Conservation (phyloP, 108 stramenopile species). For the Skeletonema costatum region DNA sequence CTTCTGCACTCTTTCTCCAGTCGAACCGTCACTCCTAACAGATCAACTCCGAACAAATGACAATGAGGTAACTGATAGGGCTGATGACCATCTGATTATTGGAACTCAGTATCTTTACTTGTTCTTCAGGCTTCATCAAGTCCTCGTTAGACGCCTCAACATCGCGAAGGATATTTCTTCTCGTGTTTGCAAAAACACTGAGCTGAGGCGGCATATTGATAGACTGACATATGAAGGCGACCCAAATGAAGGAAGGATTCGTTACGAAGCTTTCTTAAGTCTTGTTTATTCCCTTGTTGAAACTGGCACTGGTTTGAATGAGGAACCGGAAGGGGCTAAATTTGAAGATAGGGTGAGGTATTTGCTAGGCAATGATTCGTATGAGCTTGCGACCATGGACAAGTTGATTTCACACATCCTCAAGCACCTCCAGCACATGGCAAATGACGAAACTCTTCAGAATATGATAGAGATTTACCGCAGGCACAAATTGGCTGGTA, state of each 20-base stretch:
- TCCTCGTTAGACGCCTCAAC: slow-evolving; percentile 75
- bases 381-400: slow-evolving; percentile 91
- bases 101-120: slow-evolving; percentile 90
- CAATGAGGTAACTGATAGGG: slow-evolving; percentile 55
- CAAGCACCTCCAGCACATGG: slow-evolving; percentile 86
- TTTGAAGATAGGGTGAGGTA: slow-evolving; percentile 83
- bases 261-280: slow-evolving; percentile 80
- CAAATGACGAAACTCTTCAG: slow-evolving; percentile 84
- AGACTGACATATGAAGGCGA: slow-evolving; percentile 57
- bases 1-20: slow-evolving; percentile 70
- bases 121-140: slow-evolving; percentile 85
- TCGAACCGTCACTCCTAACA: slow-evolving; percentile 70
- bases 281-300: slow-evolving; percentile 78
- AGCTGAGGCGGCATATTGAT: slow-evolving; percentile 72
- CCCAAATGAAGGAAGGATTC: slow-evolving; percentile 56
- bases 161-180: slow-evolving; percentile 77
- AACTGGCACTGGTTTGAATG: slow-evolving; percentile 35
- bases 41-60: slow-evolving; percentile 70
- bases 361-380: slow-evolving; percentile 83
- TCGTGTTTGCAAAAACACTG: slow-evolving; percentile 57
- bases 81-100: slow-evolving; percentile 71
- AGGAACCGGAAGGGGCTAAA: slow-evolving; percentile 67
- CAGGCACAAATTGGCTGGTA: slow-evolving; percentile 65
- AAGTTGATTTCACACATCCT: slow-evolving; percentile 85
- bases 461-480: slow-evolving; percentile 82